A percentile compares a stretch with the other conserved stretches of the same genome.
Conservation (phyloP, 805 yeast genomes). For the Hanseniaspora hatyaiensis region DNA sequence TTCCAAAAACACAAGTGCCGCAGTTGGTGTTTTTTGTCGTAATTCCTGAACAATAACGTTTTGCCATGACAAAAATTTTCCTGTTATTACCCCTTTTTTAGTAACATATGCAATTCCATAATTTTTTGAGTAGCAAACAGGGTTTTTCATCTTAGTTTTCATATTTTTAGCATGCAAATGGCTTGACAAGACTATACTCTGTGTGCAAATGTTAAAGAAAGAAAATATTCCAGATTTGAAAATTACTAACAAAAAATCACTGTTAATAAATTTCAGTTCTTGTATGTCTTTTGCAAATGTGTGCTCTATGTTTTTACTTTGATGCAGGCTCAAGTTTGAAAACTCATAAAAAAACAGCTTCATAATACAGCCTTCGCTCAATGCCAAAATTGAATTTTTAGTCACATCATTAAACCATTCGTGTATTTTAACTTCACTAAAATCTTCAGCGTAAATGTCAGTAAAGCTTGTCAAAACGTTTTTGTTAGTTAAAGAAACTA, state of each 20-base stretch:
- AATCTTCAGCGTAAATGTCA: neutral
- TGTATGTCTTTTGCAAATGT: neutral
- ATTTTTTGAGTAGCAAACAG: neutral
- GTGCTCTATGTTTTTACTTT: no score
- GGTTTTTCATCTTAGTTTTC: no score
- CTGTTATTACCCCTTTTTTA: constrained; percentile 24
- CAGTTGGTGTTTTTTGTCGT: constrained; percentile 25
- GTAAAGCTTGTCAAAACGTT: no score
- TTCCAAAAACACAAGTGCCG: constrained; percentile 23
- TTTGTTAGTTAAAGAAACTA: neutral
- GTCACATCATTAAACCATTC: constrained; percentile 1
- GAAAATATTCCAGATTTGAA: neutral
- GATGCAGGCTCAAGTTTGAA: neutral
- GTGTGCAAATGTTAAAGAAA: neutral
- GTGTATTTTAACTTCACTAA: neutral
- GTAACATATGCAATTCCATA: constrained; percentile 19
- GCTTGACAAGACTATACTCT: neutral
- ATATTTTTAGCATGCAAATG: neutral
- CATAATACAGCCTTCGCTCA: neutral
- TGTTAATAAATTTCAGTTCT: neutral
- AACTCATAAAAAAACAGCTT: neutral
- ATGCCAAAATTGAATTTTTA: no score
- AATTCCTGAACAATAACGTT: constrained; percentile 25
- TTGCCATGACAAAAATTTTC: constrained; percentile 27
- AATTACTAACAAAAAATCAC: neutral